Conservation (phyloP, 768 basidiomycete genomes). For the Nidula microcarpa region DNA sequence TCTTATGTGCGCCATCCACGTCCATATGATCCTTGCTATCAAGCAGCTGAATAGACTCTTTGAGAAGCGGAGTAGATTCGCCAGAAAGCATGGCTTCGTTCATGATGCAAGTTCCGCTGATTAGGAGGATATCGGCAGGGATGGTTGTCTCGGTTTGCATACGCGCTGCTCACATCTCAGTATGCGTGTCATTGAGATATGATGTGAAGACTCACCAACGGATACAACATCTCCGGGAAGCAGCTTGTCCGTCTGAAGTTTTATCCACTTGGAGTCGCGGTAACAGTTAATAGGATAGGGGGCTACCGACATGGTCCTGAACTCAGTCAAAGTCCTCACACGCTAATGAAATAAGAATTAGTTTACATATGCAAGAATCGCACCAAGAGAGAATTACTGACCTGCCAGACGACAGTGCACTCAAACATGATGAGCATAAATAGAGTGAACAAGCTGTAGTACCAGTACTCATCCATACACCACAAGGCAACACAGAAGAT, state of each 20-base stretch:
- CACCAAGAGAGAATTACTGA: slow-evolving; percentile 34
- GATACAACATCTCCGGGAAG: slow-evolving; percentile 92
- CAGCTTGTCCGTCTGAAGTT: slow-evolving; percentile 80
- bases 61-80: slow-evolving; percentile 94
- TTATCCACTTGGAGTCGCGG: slow-evolving; percentile 77
- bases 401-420: slow-evolving; percentile 99
- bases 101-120: slow-evolving; percentile 91
- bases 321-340: slow-evolving; percentile 89
- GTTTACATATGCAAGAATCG: background rate
- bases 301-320: slow-evolving; percentile 92
- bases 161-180: slow-evolving; percentile 40
- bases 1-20: slow-evolving; percentile 84
- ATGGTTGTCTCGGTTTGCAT: slow-evolving; percentile 80
- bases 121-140: slow-evolving; percentile 90
- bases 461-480: slow-evolving; percentile 99
- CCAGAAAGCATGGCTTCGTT: slow-evolving; percentile 99
- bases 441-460: slow-evolving; percentile 94
- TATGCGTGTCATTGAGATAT: background rate
- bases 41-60: slow-evolving; percentile 89
- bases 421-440: slow-evolving; percentile 99
- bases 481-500: slow-evolving; percentile 96
- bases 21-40: slow-evolving; percentile 75
- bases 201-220: slow-evolving; percentile 41
- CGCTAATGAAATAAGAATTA: slow-evolving; percentile 46
- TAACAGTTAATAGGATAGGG: slow-evolving; percentile 86